These are phyloP conservation scores for Fomitopsis pulvina DNA, from an alignment of 768 basidiomycete genomes.

Conservation along the genomic window DNA sequence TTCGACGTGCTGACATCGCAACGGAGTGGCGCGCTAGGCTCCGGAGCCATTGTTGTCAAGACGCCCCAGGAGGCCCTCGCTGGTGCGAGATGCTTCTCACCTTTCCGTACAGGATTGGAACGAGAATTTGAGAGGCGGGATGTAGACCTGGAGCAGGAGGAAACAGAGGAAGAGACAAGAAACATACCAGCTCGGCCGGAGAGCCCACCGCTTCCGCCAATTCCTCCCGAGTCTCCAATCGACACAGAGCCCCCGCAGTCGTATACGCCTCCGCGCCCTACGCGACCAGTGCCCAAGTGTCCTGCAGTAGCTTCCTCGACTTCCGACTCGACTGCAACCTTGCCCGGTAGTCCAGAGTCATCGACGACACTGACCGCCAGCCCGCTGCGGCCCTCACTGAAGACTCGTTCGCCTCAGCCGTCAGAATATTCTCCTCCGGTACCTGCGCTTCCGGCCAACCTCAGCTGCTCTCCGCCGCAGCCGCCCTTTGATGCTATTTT, in stretches of 20 bases:
- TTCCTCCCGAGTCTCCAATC: constrained; percentile 8
- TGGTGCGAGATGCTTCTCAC: constrained; percentile 16
- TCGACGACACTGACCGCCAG: constrained; percentile 12
- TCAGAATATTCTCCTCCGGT: constrained; percentile 37
- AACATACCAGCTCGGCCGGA: constrained; percentile 1
- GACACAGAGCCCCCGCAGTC: background rate
- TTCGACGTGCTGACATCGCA: constrained; percentile 23
- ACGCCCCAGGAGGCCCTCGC: constrained; percentile 75
- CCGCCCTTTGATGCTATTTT: constrained; percentile 64
- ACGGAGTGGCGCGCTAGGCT: constrained; percentile 50
- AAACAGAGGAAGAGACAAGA: background rate
- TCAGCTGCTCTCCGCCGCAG: constrained; percentile 37
- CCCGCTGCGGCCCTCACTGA: constrained; percentile 18
- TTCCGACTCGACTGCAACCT: background rate
- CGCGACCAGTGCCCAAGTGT: constrained; percentile 25
- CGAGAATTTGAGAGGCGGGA: background rate
- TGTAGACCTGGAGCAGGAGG: background rate
- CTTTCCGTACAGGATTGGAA: background rate
- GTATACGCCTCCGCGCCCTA: constrained; percentile 22
- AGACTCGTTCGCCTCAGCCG: constrained; percentile 19
- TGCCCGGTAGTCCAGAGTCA: background rate
- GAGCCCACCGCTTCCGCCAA: constrained; percentile 18
- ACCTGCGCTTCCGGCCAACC: constrained; percentile 41
- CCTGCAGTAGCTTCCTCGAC: constrained; percentile 1
- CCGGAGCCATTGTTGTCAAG: constrained; percentile 68